Evolutionary conservation across 225 moss, liverwort and hornwort species (phyloP).

Genomic region (Sphagnum tenellum): DNA sequence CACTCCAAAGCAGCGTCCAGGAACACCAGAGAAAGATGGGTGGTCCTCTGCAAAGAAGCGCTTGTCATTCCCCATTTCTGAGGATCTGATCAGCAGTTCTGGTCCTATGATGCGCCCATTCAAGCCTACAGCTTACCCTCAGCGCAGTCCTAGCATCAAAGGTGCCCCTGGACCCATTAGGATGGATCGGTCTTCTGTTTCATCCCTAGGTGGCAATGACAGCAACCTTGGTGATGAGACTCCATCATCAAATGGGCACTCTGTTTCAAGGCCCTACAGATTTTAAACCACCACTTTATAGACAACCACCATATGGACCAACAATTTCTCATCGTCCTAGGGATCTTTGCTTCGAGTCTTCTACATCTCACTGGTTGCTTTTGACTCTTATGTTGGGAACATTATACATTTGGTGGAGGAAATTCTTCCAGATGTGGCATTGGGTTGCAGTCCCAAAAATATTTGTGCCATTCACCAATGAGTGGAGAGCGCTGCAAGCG

Average conservation of each 20-base stretch:
- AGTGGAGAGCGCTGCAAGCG: too few species aligned
- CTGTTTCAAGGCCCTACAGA: not conserved
- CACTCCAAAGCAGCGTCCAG: slow-evolving; percentile 66
- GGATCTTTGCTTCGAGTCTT: too few species aligned
- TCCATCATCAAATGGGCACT: not conserved
- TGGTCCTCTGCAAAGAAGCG: slow-evolving; percentile 52
- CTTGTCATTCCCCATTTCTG: slow-evolving; percentile 40
- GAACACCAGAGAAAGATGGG: slow-evolving; percentile 19
- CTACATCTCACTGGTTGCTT: too few species aligned
- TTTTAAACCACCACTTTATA: too few species aligned
- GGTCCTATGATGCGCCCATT: slow-evolving; percentile 13
- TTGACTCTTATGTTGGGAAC: too few species aligned
- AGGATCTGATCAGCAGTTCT: slow-evolving; percentile 22
- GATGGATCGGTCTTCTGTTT: slow-evolving; percentile 2
- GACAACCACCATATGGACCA: too few species aligned
- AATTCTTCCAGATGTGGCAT: too few species aligned
- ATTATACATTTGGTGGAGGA: too few species aligned
- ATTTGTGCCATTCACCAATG: too few species aligned
- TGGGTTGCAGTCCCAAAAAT: too few species aligned
- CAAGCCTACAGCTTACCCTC: slow-evolving; percentile 15
- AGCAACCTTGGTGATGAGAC: not conserved
- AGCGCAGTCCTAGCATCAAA: slow-evolving; percentile 18
- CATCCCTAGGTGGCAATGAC: slow-evolving; percentile 1
- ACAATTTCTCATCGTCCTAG: too few species aligned
- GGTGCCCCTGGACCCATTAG: slow-evolving; percentile 14